phyloP scores from a whole-genome alignment of 768 basidiomycete species.

The Leccinum uliginosum region DNA sequence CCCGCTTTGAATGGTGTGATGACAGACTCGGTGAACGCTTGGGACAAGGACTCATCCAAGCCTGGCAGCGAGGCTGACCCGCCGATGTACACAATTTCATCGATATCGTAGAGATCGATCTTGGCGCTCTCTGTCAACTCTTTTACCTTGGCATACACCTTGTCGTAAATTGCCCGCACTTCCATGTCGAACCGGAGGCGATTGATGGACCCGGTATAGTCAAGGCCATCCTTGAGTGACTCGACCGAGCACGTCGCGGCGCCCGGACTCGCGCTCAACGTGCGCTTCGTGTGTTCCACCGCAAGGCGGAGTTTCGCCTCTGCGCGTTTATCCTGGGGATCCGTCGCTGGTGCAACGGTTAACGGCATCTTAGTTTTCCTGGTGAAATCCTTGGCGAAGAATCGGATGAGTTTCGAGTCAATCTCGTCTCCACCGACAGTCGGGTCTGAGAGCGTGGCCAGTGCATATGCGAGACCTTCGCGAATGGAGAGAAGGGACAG shows the following conservation, averaged over 20 bases:
- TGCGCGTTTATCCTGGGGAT: slow-evolving; percentile 69
- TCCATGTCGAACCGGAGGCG: slow-evolving; percentile 57
- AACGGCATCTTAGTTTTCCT: slow-evolving; percentile 88
- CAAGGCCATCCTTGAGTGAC: slow-evolving; percentile 88
- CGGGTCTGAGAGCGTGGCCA: slow-evolving; percentile 47
- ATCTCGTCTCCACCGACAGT: slow-evolving; percentile 65
- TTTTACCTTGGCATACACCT: slow-evolving; percentile 47
- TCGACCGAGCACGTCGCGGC: slow-evolving; percentile 92
- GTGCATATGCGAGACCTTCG: slow-evolving; percentile 64
- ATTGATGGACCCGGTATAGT: slow-evolving; percentile 74
- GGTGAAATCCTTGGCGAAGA: slow-evolving; percentile 93
- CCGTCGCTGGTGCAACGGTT: slow-evolving; percentile 54
- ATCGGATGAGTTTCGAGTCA: slow-evolving; percentile 79
- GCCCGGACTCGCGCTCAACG: slow-evolving; percentile 78
- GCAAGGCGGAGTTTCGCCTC: slow-evolving; percentile 92
- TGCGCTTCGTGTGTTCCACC: slow-evolving; percentile 92
- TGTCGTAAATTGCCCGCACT: slow-evolving; percentile 54
- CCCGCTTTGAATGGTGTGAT: slow-evolving; percentile 63
- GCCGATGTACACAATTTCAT: slow-evolving; percentile 79
- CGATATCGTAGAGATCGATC: slow-evolving; percentile 63
- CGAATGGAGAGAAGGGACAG: slow-evolving; percentile 70
- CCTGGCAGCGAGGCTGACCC: slow-evolving; percentile 74
- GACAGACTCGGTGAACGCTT: slow-evolving; percentile 58
- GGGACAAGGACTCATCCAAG: slow-evolving; percentile 52
- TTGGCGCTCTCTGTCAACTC: slow-evolving; percentile 48